Conservation (phyloP, 1,284 basidiomycete genomes). For the Phenoliferia sp. region DNA sequence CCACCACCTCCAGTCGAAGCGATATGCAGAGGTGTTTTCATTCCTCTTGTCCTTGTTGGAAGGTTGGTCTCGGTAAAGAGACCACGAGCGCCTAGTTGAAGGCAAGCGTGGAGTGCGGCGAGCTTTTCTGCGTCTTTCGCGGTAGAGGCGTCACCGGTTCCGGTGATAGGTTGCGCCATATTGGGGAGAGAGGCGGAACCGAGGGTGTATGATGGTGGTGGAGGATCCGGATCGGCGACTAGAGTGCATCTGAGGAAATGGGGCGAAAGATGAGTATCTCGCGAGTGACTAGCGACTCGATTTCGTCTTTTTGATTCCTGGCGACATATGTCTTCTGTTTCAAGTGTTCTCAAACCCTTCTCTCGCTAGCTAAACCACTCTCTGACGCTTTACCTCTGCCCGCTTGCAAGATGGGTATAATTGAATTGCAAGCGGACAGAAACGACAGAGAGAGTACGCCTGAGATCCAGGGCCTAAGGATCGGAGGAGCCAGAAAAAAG, state of each 20-base stretch:
- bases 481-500: too few species aligned
- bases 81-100: slow-evolving; percentile 61
- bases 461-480: too few species aligned
- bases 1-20: slow-evolving; percentile 5
- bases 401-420: not conserved
- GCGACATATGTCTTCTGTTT: not conserved
- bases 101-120: slow-evolving; percentile 65
- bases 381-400: not conserved
- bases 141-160: slow-evolving; percentile 58
- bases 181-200: slow-evolving; percentile 20
- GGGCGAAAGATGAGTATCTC: not conserved
- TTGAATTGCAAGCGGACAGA: not conserved
- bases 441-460: not conserved
- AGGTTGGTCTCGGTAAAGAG: slow-evolving; percentile 42
- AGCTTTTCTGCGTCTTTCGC: slow-evolving; percentile 70
- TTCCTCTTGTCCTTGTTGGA: slow-evolving; percentile 20
- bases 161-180: slow-evolving; percentile 39
- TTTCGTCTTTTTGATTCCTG: too few species aligned
- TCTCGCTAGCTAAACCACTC: not conserved
- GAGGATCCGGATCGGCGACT: slow-evolving; percentile 25
- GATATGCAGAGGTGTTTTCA: slow-evolving; percentile 15
- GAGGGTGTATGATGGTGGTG: slow-evolving; percentile 8
- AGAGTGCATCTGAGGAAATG: slow-evolving; percentile 14
- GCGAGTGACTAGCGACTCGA: not conserved
- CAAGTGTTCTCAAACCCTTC: not conserved